A percentile compares a stretch with the other conserved stretches of the same genome.
Conservation (phyloP, 176 grass and related monocot species). For the Alloteropsis semialata region DNA sequence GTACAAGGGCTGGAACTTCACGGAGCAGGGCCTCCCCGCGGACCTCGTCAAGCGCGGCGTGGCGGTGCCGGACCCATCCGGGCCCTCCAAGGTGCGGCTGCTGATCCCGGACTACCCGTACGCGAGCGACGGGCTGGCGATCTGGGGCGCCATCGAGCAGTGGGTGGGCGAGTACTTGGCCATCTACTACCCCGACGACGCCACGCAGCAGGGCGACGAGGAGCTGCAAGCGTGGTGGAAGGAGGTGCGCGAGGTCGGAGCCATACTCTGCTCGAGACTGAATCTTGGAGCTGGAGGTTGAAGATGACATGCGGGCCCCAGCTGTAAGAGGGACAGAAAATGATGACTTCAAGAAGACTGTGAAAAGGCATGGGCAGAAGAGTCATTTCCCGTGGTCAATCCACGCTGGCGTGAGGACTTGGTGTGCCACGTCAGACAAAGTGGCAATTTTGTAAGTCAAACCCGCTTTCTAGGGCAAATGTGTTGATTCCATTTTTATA, state of each 20-base stretch:
- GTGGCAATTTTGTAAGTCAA: no score
- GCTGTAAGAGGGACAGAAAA: no score
- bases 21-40: constrained; percentile 58
- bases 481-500: no score
- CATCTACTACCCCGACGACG: constrained; percentile 69
- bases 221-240: constrained; percentile 89
- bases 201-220: constrained; percentile 29
- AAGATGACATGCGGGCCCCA: no score
- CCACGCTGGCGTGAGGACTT: no score
- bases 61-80: constrained; percentile 42
- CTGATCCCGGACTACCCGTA: constrained; percentile 77
- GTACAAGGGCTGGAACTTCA: constrained; percentile 74
- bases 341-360: no score
- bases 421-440: no score
- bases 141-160: constrained; percentile 70
- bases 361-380: no score
- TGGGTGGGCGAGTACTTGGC: constrained; percentile 68
- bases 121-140: constrained; percentile 63
- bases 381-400: no score
- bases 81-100: constrained; percentile 55
- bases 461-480: no score
- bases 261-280: no score
- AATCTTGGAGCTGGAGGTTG: no score
- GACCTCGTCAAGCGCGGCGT: constrained; percentile 71
- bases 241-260: constrained; percentile 81